Evolutionary conservation across 495 filamentous ascomycete genomes (phyloP).

Genomic region (Penicillium samsonianum): DNA sequence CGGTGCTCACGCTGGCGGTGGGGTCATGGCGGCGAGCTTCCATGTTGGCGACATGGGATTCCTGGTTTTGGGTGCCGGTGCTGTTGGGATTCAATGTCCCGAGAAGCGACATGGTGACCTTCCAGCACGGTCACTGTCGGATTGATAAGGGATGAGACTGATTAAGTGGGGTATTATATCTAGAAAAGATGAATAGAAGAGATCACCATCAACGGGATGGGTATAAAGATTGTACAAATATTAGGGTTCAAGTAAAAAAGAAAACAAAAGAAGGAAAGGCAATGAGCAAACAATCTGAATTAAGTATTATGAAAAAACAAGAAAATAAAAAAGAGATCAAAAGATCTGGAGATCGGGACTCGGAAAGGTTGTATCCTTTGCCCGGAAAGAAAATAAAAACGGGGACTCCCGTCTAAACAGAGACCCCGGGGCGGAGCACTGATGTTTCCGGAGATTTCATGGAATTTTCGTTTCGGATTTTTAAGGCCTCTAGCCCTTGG

Average conservation of each 20-base stretch:
- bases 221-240: neutral
- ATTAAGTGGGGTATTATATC: conserved; percentile 3
- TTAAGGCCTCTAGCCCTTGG: neutral
- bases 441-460: neutral
- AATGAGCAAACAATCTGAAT: neutral
- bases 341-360: conserved; percentile 7
- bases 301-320: conserved; percentile 9
- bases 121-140: conserved; percentile 8
- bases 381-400: neutral
- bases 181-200: conserved; percentile 13
- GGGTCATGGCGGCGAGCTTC: conserved; percentile 28
- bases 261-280: conserved; percentile 8
- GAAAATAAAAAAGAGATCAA: conserved; percentile 8
- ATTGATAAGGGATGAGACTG: neutral
- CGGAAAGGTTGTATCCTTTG: neutral
- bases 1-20: conserved; percentile 26
- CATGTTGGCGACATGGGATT: conserved; percentile 13
- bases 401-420: conserved; percentile 1
- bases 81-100: conserved; percentile 42
- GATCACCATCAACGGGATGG: conserved; percentile 22
- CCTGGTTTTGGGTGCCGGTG: conserved; percentile 17
- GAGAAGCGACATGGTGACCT: conserved; percentile 41
- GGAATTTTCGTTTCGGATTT: neutral
- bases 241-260: conserved; percentile 7
- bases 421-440: conserved; percentile 10